Evolutionary conservation across 2,329 filamentous ascomycete species (phyloP), one percentile per base, ranked within the genome.

Genomic region (Colletotrichum acutatum): DNA sequence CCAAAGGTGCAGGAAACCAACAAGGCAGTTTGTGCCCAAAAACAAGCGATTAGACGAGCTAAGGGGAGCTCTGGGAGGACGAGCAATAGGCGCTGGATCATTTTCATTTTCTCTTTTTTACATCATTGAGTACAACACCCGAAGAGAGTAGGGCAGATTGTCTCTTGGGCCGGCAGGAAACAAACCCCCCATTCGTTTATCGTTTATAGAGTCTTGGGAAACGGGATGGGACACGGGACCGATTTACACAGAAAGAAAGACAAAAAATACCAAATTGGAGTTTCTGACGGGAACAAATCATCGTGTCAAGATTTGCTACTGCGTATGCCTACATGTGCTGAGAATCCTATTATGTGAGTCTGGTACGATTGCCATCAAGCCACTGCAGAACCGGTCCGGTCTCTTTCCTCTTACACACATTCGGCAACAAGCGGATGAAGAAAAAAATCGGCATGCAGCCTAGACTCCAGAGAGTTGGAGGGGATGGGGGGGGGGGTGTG

Each of bases 1-100:
- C n/a, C 49, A 24, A 34, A 34, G 60, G 46, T 70, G 54, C 70
- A 56, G 66, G 66, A 65, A 70, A 72, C 70, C 60, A 16, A 24
- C 6, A 28, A 42, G 37, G 37, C 28, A 54, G 49, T 37, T 9
- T 59, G 30, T 49, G 42, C 42, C 42, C 9, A 57, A 26, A 16
- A 64, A 59, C 65, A 72, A 72, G 69, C 69, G 65, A 34, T 46
- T 71, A 37, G 58, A 62, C 28, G 30, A 32, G 14, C 60, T 11
- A 28, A 14, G 37, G 54, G 54, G 24, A 58, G 16, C 26, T 42
- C 57, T 42, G 56, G 62, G 63, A 64, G 46, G 46, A 56, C 22
- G 34, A 49, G 56, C 22, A 7, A 37, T 16, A 16, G 19, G 26
- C n/a, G 34, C 16, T 53, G 49, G 46, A 22, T 42, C 11, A 12